Evolutionary conservation across 2,329 filamentous ascomycete genomes (phyloP).

Genomic region (Sporothrix humicola): DNA sequence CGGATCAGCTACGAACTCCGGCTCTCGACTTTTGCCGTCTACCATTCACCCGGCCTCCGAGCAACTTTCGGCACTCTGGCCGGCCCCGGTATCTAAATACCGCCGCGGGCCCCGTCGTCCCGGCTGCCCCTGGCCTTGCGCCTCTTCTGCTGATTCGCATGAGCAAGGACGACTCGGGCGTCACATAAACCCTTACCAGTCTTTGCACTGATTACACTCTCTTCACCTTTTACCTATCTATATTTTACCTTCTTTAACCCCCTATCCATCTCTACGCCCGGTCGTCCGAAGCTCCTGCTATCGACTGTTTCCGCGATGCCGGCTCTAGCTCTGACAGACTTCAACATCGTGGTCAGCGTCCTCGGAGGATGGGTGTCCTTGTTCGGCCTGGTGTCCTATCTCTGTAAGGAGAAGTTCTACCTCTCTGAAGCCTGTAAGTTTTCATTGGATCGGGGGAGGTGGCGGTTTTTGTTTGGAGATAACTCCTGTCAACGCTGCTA

Average conservation of each 20-base stretch:
- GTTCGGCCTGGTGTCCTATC: conserved; percentile 89
- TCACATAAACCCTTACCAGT: conserved; percentile 40
- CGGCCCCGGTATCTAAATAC: background rate
- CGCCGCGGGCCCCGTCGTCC: conserved; percentile 31
- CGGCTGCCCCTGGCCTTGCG: conserved; percentile 42
- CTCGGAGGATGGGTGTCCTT: conserved; percentile 86
- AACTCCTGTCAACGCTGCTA: conserved; percentile 6
- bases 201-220: background rate
- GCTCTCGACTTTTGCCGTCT: background rate
- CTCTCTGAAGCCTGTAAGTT: conserved; percentile 84
- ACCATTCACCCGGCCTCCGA: conserved; percentile 37
- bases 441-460: background rate
- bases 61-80: background rate
- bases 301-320: conserved; percentile 48
- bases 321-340: conserved; percentile 62
- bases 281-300: conserved; percentile 4
- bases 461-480: too few species aligned
- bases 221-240: background rate
- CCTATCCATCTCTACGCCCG: background rate
- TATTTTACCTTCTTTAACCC: too few species aligned
- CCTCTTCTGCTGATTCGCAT: conserved; percentile 39
- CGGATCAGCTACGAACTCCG: background rate
- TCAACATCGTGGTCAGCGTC: conserved; percentile 82
- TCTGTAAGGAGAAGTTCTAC: conserved; percentile 89
- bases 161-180: conserved; percentile 50